Conservation (phyloP, 2,329 filamentous ascomycete species). For the Alternaria longipes region DNA sequence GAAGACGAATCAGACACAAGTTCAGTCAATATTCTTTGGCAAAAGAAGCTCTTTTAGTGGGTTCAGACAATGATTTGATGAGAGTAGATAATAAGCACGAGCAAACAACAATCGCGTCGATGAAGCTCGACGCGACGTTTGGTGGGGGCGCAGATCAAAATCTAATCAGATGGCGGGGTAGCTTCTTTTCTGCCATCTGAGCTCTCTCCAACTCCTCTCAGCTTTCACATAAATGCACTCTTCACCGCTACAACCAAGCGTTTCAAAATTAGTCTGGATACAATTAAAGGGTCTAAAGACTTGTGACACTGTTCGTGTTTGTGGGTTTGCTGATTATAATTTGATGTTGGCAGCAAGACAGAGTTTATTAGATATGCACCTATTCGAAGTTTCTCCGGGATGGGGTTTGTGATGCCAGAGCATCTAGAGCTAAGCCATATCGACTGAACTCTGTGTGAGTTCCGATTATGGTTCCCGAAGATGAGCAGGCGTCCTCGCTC, state of each 20-base stretch:
- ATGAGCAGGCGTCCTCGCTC: neutral
- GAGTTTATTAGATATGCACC: no score
- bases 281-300: no score
- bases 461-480: neutral
- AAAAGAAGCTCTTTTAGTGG: neutral
- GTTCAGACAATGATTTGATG: neutral
- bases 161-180: constrained; percentile 22
- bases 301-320: no score
- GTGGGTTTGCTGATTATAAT: no score
- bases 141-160: constrained; percentile 5
- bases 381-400: no score
- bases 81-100: neutral
- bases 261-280: no score
- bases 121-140: constrained; percentile 6
- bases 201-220: neutral
- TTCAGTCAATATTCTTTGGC: neutral
- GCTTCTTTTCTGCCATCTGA: neutral
- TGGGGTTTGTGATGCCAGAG: neutral
- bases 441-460: neutral
- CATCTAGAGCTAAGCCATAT: neutral
- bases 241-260: no score
- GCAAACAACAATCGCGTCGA: neutral
- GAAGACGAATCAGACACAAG: neutral
- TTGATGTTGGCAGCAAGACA: no score
- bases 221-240: neutral